A percentile compares a stretch with the other conserved stretches of the same genome.
These are phyloP conservation scores for Gossypium herbaceum DNA, from an alignment of 345 rosid species.

Conservation along the genomic window DNA sequence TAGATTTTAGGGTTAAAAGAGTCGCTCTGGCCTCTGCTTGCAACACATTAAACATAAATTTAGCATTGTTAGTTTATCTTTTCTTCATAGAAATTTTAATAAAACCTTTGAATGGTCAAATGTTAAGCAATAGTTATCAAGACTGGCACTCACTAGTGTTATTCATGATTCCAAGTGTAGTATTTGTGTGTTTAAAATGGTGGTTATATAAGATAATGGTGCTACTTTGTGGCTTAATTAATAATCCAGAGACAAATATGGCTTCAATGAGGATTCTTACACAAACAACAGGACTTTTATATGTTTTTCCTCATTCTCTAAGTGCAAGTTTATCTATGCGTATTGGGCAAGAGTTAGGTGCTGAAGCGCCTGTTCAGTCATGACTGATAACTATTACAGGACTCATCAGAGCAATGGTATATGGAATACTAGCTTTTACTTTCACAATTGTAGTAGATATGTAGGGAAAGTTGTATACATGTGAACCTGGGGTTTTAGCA, in stretches of 20 bases:
- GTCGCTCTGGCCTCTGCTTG: slow-evolving; percentile 27
- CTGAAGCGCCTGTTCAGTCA: slow-evolving; percentile 21
- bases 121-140: background rate
- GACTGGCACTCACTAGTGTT: slow-evolving; percentile 23
- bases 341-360: slow-evolving; percentile 29
- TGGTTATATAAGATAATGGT: slow-evolving; percentile 41
- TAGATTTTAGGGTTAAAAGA: slow-evolving; percentile 25
- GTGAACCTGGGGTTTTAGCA: slow-evolving; percentile 23
- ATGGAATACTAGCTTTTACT: slow-evolving; percentile 20
- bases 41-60: slow-evolving; percentile 17
- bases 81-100: slow-evolving; percentile 16
- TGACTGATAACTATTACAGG: slow-evolving; percentile 17
- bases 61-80: slow-evolving; percentile 24
- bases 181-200: slow-evolving; percentile 36
- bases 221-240: slow-evolving; percentile 29
- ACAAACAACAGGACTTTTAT: slow-evolving; percentile 31
- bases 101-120: slow-evolving; percentile 29
- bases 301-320: slow-evolving; percentile 30
- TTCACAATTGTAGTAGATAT: slow-evolving; percentile 20
- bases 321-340: slow-evolving; percentile 24
- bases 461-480: slow-evolving; percentile 31
- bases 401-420: slow-evolving; percentile 17
- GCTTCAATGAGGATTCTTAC: slow-evolving; percentile 36
- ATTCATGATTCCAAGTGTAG: slow-evolving; percentile 24
- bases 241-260: slow-evolving; percentile 24